Evolutionary conservation across 2,329 filamentous ascomycete species (phyloP), one percentile per base, ranked within the genome.

Genomic region (Sclerotinia nivalis): DNA sequence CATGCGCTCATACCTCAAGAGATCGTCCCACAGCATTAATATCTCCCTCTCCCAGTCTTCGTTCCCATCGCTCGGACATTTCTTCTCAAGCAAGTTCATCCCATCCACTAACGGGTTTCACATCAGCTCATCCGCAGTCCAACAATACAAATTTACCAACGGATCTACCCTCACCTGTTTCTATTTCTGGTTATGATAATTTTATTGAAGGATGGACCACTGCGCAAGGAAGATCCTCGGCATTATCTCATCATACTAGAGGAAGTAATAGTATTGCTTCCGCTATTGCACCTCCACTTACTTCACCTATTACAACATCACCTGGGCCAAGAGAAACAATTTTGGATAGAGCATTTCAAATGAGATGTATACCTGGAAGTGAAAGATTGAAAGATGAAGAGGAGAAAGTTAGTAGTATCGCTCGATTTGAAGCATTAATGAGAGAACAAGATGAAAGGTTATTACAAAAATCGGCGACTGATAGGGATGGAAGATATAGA

Each of bases 401-500:
- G 71, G 87, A 89, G 73, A 88, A 89, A 70, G 80, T 90, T 22
- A 90, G 85, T 73, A 90, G 88, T 0, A 81, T 90, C 45, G 88
- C 88, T 13, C 83, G 87, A 31, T 91, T 90, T 68, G 88, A 90
- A 67, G 88, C 88, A 4, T 78, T 91, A 56, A 90, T 91, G 88
- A 82, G 83, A 31, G 86, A 89, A 73, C 81, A 82, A 28, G 88
- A 90, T 52, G 82, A 84, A 69, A 82, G 69, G 80, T 80, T 73
- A 80, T 81, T 71, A 66, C 68, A 73, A 69, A 69, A 68, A 69
- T 45, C 62, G 18, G 4, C 60, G 9, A 69, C 61, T 31, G 45
- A 65, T 8, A 58, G 55, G 34, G 71, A 60, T 55, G 60, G 56
- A 50, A 52, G 54, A 52, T 71, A 68, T 6, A 73, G 84, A 66